Base-by-base conservation (phyloP, 2,329 filamentous ascomycete genomes). In the Aspergillus sp. region DNA sequence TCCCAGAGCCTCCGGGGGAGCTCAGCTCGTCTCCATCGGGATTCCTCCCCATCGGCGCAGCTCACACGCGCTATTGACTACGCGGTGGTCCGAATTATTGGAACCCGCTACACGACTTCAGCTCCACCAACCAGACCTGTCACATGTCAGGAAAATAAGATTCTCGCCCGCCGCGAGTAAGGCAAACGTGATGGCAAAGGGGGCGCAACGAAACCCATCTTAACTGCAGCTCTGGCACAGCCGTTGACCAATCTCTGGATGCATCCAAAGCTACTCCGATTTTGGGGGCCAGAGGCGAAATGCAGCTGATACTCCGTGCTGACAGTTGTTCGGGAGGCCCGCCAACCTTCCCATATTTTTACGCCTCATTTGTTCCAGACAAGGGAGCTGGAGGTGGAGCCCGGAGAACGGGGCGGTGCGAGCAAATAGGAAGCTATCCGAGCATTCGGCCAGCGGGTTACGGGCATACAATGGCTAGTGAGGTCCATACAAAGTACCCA, bases 341-440 rank as follows among this genome's bases (percentile, higher is more conserved):
- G 35, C 13, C 35, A 14, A 56, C 48, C 52, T 55, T 52, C 56
- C 57, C 57, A 30, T 53, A 55, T 52, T 50, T 58, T 14, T 53
- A 47, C 58, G 54, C 57, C 60, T 60, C 58, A 57, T 56, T 60
- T 60, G 50, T 57, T 50, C 54, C 51, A 52, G 52, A 54, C 22
- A 22, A 22, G 22, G 50, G 50, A 42, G 40, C 49, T 42, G 45
- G 51, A 52, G 55, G 41, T 45, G 47, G 41, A 49, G 33, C 50
- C 40, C 43, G 30, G 33, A 35, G 46, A 43, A 51, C 40, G 51
- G 54, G 51, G 51, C 45, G 26, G 47, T 45, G 45, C 24, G 49
- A 50, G 40, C 59, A 54, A 61, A 61, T 61, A 58, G 59, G 59
- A 61, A 60, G 38, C 46, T 45, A 57, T 54, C 59, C 57, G 59